Percentiles rank a stretch among this genome's conserved stretches.
These are phyloP conservation scores for Ascochyta rabiei DNA, from an alignment of 2,329 filamentous ascomycete genomes.

Conservation along the genomic window DNA sequence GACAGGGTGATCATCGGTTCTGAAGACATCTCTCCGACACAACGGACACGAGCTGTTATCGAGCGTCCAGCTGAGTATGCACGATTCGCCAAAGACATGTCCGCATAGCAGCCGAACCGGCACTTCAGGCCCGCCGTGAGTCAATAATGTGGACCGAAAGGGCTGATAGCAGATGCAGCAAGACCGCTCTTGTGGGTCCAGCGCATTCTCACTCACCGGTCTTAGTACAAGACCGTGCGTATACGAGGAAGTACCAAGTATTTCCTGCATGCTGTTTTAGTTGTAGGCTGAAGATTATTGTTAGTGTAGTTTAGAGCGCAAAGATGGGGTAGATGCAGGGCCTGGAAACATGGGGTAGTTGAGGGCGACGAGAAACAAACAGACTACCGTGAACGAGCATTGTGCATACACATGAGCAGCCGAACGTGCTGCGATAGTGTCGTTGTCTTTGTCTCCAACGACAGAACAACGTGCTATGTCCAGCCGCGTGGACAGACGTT, in stretches of 20 bases:
- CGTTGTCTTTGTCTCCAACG: slow-evolving; percentile 3
- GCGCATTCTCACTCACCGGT: slow-evolving; percentile 7
- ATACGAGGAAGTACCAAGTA: neutral
- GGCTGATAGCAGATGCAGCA: slow-evolving; percentile 23
- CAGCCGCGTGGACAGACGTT: neutral
- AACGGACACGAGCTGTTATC: slow-evolving; percentile 21
- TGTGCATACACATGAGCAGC: slow-evolving; percentile 6
- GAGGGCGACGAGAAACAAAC: slow-evolving; percentile 5
- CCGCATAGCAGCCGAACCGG: slow-evolving; percentile 20
- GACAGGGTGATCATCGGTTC: neutral
- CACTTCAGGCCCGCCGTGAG: slow-evolving; percentile 9
- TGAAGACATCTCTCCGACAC: slow-evolving; percentile 14
- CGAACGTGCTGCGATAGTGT: neutral
- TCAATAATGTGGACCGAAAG: slow-evolving; percentile 8
- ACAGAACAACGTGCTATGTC: neutral
- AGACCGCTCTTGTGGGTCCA: slow-evolving; percentile 1
- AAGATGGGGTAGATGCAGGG: neutral
- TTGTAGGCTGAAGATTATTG: slow-evolving; percentile 1
- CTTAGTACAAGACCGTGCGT: neutral
- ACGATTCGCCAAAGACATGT: slow-evolving; percentile 24
- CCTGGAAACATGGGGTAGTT: neutral
- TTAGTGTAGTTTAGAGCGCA: slow-evolving; percentile 4
- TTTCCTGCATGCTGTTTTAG: neutral
- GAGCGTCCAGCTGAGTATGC: slow-evolving; percentile 18
- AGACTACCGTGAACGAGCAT: neutral